Base-by-base conservation (phyloP, 2,329 filamentous ascomycete genomes). In the Paecilomyces sp. region DNA sequence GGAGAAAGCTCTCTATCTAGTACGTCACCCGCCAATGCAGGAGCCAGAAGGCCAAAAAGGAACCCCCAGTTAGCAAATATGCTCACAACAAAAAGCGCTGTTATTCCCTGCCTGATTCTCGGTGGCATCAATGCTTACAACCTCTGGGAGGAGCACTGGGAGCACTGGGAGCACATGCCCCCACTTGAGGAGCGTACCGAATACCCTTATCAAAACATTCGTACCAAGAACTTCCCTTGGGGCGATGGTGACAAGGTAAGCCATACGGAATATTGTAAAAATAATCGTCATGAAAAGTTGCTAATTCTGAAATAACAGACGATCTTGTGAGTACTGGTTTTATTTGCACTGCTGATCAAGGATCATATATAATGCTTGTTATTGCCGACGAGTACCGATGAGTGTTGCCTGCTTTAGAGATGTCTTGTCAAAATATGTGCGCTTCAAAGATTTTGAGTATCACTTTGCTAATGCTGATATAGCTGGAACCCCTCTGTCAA, bases 161-260 rank as follows among this genome's bases (percentile, higher is more conserved):
- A 95, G 80, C 94, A 99, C 84, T 91, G 89, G 86, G 80, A 78
- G 57, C 93, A 97, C 81, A 80, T 90, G 77, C 86, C 89, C 62
- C 90, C 94, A 66, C 83, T 93, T 68, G 91, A 96, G 83, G 94
- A 99, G 81, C 89, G 90, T 74, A 80, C 84, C 71, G 91, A 97
- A 83, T 99, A 97, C 80, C 81, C 92, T 62, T 99, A 96, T 87
- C 91, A 96, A 86, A 99, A 99, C 85, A 90, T 99, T 78, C 90
- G 94, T 76, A 85, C 86, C 77, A 97, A 94, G 88, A 97, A 96
- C 86, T 99, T 80, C 84, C 87, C 86, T 73, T 99, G 90, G 90
- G 92, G 93, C 67, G 83, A 97, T 74, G 94, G 94, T 74, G 94
- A 99, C 82, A 94, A 97, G 90, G 90, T 91, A 66, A 71, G 82